A percentile compares a stretch with the other conserved stretches of the same genome.
These are phyloP conservation scores for Bipolaris bicolor DNA, from an alignment of 2,329 filamentous ascomycete species.

Conservation along the genomic window DNA sequence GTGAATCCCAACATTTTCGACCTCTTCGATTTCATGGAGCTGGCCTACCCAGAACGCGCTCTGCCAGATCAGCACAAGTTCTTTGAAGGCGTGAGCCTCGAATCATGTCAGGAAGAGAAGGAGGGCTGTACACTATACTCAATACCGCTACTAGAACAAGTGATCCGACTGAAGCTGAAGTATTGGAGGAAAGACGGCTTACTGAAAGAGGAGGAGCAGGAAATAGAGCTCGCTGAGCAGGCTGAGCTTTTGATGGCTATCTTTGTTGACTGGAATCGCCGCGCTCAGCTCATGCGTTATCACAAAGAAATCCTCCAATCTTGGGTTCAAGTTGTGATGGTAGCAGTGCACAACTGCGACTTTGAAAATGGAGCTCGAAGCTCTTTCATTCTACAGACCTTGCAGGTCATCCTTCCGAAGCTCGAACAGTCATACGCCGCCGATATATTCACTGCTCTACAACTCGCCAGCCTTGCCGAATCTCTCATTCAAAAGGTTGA, in stretches of 20 bases:
- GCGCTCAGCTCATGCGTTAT: constrained; percentile 60
- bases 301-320: constrained; percentile 74
- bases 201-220: constrained; percentile 46
- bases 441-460: constrained; percentile 71
- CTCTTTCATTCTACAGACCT: constrained; percentile 80
- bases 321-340: constrained; percentile 83
- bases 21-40: constrained; percentile 86
- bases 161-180: constrained; percentile 72
- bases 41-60: constrained; percentile 58
- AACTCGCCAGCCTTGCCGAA: constrained; percentile 78
- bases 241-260: constrained; percentile 64
- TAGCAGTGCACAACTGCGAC: constrained; percentile 82
- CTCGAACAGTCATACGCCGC: constrained; percentile 78
- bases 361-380: constrained; percentile 74
- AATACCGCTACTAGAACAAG: constrained; percentile 71
- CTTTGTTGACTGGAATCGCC: constrained; percentile 68
- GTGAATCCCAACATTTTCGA: constrained; percentile 83
- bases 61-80: constrained; percentile 62
- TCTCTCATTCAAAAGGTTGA: constrained; percentile 75
- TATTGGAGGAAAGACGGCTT: constrained; percentile 59
- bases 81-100: constrained; percentile 71
- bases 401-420: constrained; percentile 87
- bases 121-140: constrained; percentile 69
- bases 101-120: constrained; percentile 64
- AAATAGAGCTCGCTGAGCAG: constrained; percentile 51